Evolutionary conservation across 2,329 filamentous ascomycete species (phyloP), one percentile per base, ranked within the genome.

Genomic region (Aspergillus sp.): DNA sequence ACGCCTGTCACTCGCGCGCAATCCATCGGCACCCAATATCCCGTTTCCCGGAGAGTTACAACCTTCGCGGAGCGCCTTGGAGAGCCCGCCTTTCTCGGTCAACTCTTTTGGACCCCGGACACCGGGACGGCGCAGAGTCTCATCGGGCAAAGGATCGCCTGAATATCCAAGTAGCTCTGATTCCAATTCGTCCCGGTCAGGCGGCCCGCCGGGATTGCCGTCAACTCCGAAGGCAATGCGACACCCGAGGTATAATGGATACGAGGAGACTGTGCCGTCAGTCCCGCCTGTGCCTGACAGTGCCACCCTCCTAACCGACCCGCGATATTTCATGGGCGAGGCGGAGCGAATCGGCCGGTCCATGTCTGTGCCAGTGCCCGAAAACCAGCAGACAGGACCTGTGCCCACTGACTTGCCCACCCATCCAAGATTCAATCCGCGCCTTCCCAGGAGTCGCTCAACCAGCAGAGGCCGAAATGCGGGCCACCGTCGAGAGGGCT

Each of bases 201-300:
- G 79, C 1, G 71, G 70, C 1, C 82, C 85, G 6, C 84, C 94
- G 54, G 93, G 92, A 0, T 83, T 96, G n/a, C 92, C 94, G 14
- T 91, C 92, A 2, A 97, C 93, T 0, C 93, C 94, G 31, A 88
- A 91, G 77, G 92, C 92, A 1, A 96, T 97, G 92, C 86, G 90
- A 20, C 87, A 96, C 71, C 85, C 86, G 1, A 87, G 91, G 49
- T 87, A 94, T 66, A 69, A 66, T 49, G 70, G 69, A 36, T 78
- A 81, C 49, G 74, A 78, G 36, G 79, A 83, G 16, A 72, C 75
- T 32, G 78, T 81, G 24, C 84, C 84, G 24, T 80, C 81, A n/a
- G 79, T 86, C 81, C 84, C 31, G 78, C 82, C 58, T 80, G 32
- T 86, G 31, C 86, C 87, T 0, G 81, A 84, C n/a, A 76, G 73